These are phyloP conservation scores for Nakaseomyces kungkrabaensis DNA, from an alignment of 1,139 yeast species.

Conservation along the genomic window DNA sequence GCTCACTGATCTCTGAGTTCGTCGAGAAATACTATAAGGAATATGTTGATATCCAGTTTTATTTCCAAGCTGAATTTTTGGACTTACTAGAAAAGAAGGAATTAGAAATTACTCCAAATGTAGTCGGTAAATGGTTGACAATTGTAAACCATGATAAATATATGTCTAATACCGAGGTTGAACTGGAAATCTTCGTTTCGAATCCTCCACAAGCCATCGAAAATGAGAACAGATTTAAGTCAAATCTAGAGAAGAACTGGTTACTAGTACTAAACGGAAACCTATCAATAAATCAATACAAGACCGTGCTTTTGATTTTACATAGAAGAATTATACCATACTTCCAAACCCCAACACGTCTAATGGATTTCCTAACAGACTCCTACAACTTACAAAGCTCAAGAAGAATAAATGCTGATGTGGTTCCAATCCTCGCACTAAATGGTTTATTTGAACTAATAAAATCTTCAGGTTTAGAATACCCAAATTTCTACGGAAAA, in stretches of 20 bases:
- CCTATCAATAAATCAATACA: conserved; percentile 47
- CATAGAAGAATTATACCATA: conserved; percentile 81
- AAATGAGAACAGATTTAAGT: conserved; percentile 49
- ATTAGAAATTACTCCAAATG: conserved; percentile 6
- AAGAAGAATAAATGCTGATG: conserved; percentile 44
- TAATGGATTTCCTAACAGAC: conserved; percentile 91
- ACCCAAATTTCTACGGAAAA: conserved; percentile 81
- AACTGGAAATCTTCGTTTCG: conserved; percentile 33
- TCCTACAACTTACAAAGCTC: conserved; percentile 43
- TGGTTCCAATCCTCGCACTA: conserved; percentile 69
- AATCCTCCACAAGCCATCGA: conserved; percentile 47
- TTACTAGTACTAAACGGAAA: conserved; percentile 42
- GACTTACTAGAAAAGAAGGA: conserved; percentile 16
- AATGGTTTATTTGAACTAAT: conserved; percentile 84
- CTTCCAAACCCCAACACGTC: conserved; percentile 65
- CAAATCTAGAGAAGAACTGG: conserved; percentile 64
- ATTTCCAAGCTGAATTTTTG: conserved; percentile 42
- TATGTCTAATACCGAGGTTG: conserved; percentile 22
- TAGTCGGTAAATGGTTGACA: conserved; percentile 31
- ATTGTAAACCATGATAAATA: conserved; percentile 31
- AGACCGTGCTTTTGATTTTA: conserved; percentile 54
- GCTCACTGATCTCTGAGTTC: conserved; percentile 52
- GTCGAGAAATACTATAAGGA: conserved; percentile 42
- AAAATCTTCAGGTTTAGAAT: conserved; percentile 75
- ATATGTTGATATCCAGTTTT: conserved; percentile 59